Evolutionary conservation across 495 filamentous ascomycete species (phyloP), one percentile per base, ranked within the genome.

Genomic region (Emericellopsis terricola): DNA sequence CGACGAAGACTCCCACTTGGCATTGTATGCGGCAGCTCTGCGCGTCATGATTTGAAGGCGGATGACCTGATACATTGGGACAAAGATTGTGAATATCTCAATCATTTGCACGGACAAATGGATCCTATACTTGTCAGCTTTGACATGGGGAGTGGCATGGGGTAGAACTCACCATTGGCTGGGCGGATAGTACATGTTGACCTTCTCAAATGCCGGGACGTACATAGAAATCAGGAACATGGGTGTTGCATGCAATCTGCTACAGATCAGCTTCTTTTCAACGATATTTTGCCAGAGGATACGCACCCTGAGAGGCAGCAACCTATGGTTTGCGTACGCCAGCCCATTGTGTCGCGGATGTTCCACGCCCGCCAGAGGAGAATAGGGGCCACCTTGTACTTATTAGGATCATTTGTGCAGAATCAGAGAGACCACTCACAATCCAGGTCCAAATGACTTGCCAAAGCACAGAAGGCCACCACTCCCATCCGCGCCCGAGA

Each of bases 291-390:
- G 3, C 0, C 11, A 15, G 24, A 21, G 20, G 16, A 32, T 40
- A 46, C 45, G 40, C 45, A 54, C 66, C 60, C 56, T 4, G 55
- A 52, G 29, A 74, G 31, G 33, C 62, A 59, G 37, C 65, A 69
- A 18, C 59, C 48, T 23, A 63, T 68, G 3, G 69, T 74, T 40
- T 75, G 69, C 2, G 62, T 33, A 6, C 68, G 59, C 71, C 71
- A 76, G 36, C 63, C 60, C 37, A 73, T 60, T 7, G 69, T 68
- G 40, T 76, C 71, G 31, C 55, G 56, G 35, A 75, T 71, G 28
- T 33, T 39, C 41, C 47, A 46, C 1, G 47, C 38, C 29, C 38
- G 41, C 43, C 44, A 49, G 9, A 49, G 41, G 16, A 49, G 19
- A 10, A 42, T 38, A 2, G 47, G 47, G 7, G 47, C 47, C 14